Conservation (phyloP, 106 monocot species). For the Posidonia australis region DNA sequence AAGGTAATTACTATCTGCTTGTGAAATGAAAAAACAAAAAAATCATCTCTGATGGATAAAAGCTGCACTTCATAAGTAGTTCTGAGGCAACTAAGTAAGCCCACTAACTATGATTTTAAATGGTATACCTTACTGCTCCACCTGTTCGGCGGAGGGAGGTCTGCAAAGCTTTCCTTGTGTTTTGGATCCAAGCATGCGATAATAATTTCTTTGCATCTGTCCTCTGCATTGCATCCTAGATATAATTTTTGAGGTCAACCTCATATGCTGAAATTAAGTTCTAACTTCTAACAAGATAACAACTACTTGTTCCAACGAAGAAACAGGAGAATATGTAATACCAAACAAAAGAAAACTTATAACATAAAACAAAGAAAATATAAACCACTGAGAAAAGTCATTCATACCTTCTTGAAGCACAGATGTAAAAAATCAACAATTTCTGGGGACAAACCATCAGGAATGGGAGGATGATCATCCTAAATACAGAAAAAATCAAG, state of each 20-base stretch:
- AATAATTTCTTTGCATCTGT: constrained; percentile 94
- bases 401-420: constrained; percentile 83
- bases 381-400: not conserved
- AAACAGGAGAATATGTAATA: not conserved
- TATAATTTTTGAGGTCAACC: constrained; percentile 13
- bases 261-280: constrained; percentile 4
- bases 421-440: constrained; percentile 91
- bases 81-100: too few relatives aligned
- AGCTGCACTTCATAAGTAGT: not conserved
- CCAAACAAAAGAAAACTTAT: not conserved
- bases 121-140: constrained; percentile 47
- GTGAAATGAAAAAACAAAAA: not conserved
- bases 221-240: constrained; percentile 95
- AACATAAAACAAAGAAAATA: not conserved
- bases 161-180: constrained; percentile 69
- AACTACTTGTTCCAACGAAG: not conserved
- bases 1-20: not conserved
- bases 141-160: constrained; percentile 57
- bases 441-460: constrained; percentile 81
- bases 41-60: not conserved
- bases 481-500: constrained; percentile 9
- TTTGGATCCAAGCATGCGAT: constrained; percentile 86
- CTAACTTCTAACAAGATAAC: not conserved
- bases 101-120: not conserved
- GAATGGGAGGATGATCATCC: constrained; percentile 92